Evolutionary conservation across 257 asterid species (phyloP), one percentile per base, ranked within the genome.

Genomic region (Henckelia pumila): DNA sequence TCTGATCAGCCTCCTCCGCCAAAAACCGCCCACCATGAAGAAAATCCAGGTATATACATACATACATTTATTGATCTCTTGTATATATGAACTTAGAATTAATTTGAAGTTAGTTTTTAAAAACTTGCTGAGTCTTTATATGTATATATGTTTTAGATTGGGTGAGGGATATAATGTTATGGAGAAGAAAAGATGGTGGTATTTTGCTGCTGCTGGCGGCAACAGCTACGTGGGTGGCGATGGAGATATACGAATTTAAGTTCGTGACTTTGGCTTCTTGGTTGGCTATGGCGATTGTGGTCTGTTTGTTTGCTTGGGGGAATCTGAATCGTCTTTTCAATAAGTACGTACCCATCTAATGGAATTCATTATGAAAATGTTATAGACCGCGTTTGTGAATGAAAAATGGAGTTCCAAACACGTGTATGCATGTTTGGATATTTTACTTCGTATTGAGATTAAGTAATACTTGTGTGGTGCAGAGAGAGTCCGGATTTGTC

Each of bases 401-500:
- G n/a, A n/a, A n/a, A n/a, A n/a, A n/a, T n/a, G n/a, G n/a, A n/a
- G n/a, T n/a, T n/a, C n/a, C n/a, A n/a, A n/a, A n/a, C n/a, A n/a
- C n/a, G n/a, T n/a, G n/a, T n/a, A n/a, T n/a, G n/a, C n/a, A n/a
- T n/a, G n/a, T n/a, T n/a, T n/a, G n/a, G n/a, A n/a, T n/a, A n/a
- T n/a, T n/a, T n/a, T n/a, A n/a, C n/a, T n/a, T n/a, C n/a, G n/a
- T n/a, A 28, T 44, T 10, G 30, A 21, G 13, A 50, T 53, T 9
- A 0, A 30, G 8, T 58, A 3, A 33, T 20, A 9, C n/a, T n/a
- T n/a, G n/a, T n/a, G n/a, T 23, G 58, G 47, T 63, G 64, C 83
- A 90, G 97, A 56, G 88, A 88, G 70, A 75, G 76, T 0, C 81
- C 79, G 0, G 83, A 86, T 65, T 22, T 86, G 68, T 75, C 90